Conservation (phyloP, 2,329 filamentous ascomycete species). For the Colletotrichum destructivum region DNA sequence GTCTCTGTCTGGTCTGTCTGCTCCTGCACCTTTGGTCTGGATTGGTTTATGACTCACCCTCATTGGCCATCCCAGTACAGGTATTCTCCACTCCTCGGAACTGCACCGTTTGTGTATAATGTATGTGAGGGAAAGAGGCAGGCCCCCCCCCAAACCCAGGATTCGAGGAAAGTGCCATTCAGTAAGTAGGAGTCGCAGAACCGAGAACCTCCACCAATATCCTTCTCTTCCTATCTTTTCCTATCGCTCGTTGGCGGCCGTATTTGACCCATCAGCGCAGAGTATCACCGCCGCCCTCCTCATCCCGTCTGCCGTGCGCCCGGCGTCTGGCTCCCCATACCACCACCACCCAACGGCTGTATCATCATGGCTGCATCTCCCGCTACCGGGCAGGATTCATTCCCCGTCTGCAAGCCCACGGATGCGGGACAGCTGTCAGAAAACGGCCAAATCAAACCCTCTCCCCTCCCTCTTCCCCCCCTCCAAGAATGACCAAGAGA, state of each 20-base stretch:
- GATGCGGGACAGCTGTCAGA: conserved; percentile 6
- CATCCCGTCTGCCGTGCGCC: too few relatives aligned
- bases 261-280: too few relatives aligned
- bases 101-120: neutral
- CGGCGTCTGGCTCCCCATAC: neutral
- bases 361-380: neutral
- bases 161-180: conserved; percentile 8
- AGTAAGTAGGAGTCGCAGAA: neutral
- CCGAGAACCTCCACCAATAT: neutral
- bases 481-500: neutral
- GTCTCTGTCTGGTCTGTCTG: too few relatives aligned
- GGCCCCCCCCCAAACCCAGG: too few relatives aligned
- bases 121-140: conserved; percentile 9
- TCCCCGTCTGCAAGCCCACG: neutral
- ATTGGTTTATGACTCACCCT: conserved; percentile 24
- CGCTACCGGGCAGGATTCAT: neutral
- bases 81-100: neutral
- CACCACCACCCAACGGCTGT: neutral
- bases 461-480: too few relatives aligned
- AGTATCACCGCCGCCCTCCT: neutral
- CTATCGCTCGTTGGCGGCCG: neutral
- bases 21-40: conserved; percentile 9
- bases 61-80: conserved; percentile 9
- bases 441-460: conserved; percentile 3
- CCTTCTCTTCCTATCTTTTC: neutral